Base-by-base conservation (phyloP, 371 early-diverging fungal species). In the Zopfochytrium polystomum region DNA sequence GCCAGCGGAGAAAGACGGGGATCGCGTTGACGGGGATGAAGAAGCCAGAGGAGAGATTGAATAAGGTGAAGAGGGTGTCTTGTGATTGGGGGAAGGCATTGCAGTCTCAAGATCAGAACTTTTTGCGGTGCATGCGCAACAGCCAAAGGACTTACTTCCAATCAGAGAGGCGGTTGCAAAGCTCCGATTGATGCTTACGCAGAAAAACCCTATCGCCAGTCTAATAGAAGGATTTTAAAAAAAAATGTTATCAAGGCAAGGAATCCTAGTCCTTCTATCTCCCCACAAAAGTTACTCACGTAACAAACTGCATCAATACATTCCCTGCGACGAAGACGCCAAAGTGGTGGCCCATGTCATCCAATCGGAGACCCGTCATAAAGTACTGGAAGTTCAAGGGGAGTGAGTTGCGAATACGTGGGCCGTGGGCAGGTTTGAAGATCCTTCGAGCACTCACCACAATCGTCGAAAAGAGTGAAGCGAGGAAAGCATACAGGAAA, bases 81-180 rank as follows among this genome's bases (percentile, higher is more conserved):
- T 20, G n/a, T n/a, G n/a, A n/a, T n/a, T n/a, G n/a, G n/a, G n/a
- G n/a, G n/a, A n/a, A n/a, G n/a, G n/a, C n/a, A n/a, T n/a, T n/a
- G n/a, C n/a, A n/a, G 30, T 9, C 26, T 1, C 31, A 59, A 59
- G 5, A 13, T 43, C 7, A 13, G 31, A 25, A 25, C 18, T 44
- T n/a, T n/a, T n/a, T n/a, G n/a, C n/a, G n/a, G n/a, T n/a, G n/a
- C n/a, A n/a, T n/a, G n/a, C n/a, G n/a, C n/a, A n/a, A n/a, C n/a
- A n/a, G n/a, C n/a, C n/a, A n/a, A 18, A 26, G 22, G 54, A 55
- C 49, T 66, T 33, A 42, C 67, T 76, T 9, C 44, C 76, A 54
- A 73, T 67, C 53, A 73, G 56, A 2, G 73, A 66, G 2, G 78
- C 69, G 13, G 72, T 72, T 11, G 74, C 68, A 64, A 75, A 78